phyloP scores from a whole-genome alignment of 1,284 basidiomycete species.

The Peniophora sp. region DNA sequence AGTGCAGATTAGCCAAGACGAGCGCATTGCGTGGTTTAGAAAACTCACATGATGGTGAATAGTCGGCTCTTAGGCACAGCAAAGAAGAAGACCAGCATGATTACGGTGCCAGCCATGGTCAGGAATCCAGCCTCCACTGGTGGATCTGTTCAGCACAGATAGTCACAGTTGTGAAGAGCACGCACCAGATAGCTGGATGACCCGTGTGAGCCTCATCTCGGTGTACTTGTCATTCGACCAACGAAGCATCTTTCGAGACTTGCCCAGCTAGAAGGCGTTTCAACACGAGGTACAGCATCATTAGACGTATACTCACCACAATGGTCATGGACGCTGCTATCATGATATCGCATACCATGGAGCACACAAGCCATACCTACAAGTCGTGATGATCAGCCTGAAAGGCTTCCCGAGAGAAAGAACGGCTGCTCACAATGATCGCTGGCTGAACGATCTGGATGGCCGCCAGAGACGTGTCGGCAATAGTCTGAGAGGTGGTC shows the following conservation, averaged over 20 bases:
- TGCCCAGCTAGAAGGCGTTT: neutral
- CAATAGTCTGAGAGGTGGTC: neutral
- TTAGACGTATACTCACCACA: neutral
- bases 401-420: neutral
- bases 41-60: neutral
- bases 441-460: neutral
- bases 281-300: neutral
- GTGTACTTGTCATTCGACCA: neutral
- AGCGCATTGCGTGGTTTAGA: neutral
- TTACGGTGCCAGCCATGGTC: neutral
- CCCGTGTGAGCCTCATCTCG: neutral
- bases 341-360: conserved; percentile 1
- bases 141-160: neutral
- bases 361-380: neutral
- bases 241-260: neutral
- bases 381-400: neutral
- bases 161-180: neutral
- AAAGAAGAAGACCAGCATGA: conserved; percentile 1
- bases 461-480: neutral
- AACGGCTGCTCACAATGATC: neutral
- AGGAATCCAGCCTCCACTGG: neutral
- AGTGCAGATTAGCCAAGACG: neutral
- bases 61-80: neutral
- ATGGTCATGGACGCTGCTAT: neutral
- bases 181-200: neutral